Conservation (phyloP, 1,284 basidiomycete genomes). For the Cryptococcus wingfieldii region DNA sequence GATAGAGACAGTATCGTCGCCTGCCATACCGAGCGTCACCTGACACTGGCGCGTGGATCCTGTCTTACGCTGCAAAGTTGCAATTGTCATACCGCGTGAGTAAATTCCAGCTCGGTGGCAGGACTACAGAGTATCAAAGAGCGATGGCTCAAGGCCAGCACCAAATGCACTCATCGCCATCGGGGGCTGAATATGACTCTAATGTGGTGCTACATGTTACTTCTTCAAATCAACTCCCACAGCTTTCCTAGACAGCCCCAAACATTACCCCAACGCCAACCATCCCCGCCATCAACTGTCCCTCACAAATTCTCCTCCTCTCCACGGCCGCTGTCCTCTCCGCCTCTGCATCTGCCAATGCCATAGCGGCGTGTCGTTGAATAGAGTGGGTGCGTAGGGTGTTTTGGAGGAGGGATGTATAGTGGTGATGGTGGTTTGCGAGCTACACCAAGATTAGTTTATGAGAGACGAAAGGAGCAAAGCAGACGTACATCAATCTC, state of each 20-base stretch:
- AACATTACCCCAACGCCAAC: slow-evolving; percentile 19
- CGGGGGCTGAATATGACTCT: no score
- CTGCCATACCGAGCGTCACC: no score
- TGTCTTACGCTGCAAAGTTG: no score
- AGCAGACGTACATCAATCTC: slow-evolving; percentile 26
- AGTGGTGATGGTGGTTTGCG: slow-evolving; percentile 19
- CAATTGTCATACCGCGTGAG: no score
- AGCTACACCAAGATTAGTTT: slow-evolving; percentile 14
- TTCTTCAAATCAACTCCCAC: no score
- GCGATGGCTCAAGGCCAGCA: no score
- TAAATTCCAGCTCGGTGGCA: no score
- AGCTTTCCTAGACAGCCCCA: slow-evolving; percentile 1
- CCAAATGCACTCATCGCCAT: no score
- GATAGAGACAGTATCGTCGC: no score
- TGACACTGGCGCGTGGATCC: no score
- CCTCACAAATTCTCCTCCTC: slow-evolving; percentile 30
- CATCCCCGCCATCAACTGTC: slow-evolving; percentile 20
- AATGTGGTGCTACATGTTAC: no score
- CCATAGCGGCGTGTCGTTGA: slow-evolving; percentile 26
- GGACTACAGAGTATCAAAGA: no score
- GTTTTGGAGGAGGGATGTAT: slow-evolving; percentile 13
- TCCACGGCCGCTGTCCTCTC: slow-evolving; percentile 35
- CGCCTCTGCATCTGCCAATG: slow-evolving; percentile 41
- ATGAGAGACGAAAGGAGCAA: background rate
- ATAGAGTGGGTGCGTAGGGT: slow-evolving; percentile 25